A percentile compares a stretch with the other conserved stretches of the same genome.
phyloP scores from a whole-genome alignment of 177 flowering plant species.

The Vitis hybrid region DNA sequence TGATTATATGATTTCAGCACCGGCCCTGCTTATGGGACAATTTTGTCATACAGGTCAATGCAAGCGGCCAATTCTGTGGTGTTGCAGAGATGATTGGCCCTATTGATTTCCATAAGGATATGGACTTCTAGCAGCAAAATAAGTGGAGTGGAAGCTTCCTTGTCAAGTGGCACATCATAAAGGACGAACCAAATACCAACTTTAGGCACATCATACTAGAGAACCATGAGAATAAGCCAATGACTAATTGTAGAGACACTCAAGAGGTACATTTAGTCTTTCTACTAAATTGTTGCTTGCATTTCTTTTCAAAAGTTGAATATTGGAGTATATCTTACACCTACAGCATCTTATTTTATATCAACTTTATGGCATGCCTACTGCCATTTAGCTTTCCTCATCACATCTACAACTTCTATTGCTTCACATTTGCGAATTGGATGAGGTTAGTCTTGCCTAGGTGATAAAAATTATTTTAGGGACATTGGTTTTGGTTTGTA shows the following conservation, averaged over 20 bases:
- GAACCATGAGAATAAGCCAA: conserved; percentile 94
- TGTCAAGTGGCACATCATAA: conserved; percentile 88
- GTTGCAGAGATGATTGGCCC: conserved; percentile 92
- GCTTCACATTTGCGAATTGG: no score
- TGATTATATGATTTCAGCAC: no score
- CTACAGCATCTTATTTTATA: no score
- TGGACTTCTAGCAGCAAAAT: conserved; percentile 97
- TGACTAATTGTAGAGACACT: conserved; percentile 95
- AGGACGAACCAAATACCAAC: conserved; percentile 73
- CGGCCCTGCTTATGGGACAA: no score
- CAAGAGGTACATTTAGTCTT: conserved; percentile 63
- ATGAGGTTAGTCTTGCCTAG: no score
- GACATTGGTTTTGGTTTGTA: no score
- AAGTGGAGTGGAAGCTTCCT: conserved; percentile 95
- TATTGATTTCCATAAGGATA: conserved; percentile 73
- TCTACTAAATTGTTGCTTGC: not conserved
- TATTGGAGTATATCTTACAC: no score
- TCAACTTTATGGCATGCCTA: no score
- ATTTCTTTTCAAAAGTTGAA: no score
- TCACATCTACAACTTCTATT: no score
- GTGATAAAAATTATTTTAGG: no score
- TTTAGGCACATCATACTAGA: conserved; percentile 82
- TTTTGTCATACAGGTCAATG: conserved; percentile 66
- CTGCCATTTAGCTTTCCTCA: no score
- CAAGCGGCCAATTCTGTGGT: conserved; percentile 94